Evolutionary conservation across 2,329 filamentous ascomycete genomes (phyloP).

Genomic region (Trichoderma asperellum): DNA sequence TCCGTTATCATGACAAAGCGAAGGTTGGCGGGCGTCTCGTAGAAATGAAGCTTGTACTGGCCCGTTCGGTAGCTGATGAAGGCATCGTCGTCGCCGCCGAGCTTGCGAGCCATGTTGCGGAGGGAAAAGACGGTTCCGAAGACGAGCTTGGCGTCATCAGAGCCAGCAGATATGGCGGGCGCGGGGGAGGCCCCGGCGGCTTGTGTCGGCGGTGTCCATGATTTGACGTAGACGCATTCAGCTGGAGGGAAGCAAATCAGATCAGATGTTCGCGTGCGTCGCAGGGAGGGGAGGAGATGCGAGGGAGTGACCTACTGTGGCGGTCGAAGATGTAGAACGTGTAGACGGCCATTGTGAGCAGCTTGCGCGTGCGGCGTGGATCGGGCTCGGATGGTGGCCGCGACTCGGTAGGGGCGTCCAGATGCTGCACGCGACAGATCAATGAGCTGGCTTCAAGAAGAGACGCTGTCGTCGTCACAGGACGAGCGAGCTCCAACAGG

Average conservation of each 20-base stretch:
- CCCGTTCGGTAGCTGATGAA: slow-evolving; percentile 93
- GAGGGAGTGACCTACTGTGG: slow-evolving; percentile 69
- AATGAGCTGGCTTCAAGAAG: background rate
- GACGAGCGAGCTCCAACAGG: slow-evolving; percentile 4
- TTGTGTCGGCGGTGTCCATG: slow-evolving; percentile 66
- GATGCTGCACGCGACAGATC: background rate
- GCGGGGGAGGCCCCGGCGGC: slow-evolving; percentile 8
- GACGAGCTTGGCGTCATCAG: slow-evolving; percentile 93
- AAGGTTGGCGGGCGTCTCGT: slow-evolving; percentile 93
- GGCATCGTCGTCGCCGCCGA: slow-evolving; percentile 90
- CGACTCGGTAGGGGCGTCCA: background rate
- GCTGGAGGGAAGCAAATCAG: slow-evolving; percentile 57
- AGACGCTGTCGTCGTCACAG: background rate
- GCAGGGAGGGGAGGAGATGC: background rate
- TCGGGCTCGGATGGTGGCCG: background rate
- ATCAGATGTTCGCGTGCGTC: background rate
- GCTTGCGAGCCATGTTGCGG: slow-evolving; percentile 93
- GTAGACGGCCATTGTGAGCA: slow-evolving; percentile 80
- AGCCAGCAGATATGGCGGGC: slow-evolving; percentile 40
- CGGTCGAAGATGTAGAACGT: slow-evolving; percentile 99
- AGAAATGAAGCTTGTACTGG: slow-evolving; percentile 98
- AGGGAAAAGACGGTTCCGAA: slow-evolving; percentile 97
- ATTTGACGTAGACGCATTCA: slow-evolving; percentile 94
- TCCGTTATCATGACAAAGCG: slow-evolving; percentile 98
- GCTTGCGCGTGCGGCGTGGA: background rate